Percentiles rank a stretch among this genome's conserved stretches.
Evolutionary conservation across 345 rosid genomes (phyloP).

Genomic region (Eucalyptus viminalis): DNA sequence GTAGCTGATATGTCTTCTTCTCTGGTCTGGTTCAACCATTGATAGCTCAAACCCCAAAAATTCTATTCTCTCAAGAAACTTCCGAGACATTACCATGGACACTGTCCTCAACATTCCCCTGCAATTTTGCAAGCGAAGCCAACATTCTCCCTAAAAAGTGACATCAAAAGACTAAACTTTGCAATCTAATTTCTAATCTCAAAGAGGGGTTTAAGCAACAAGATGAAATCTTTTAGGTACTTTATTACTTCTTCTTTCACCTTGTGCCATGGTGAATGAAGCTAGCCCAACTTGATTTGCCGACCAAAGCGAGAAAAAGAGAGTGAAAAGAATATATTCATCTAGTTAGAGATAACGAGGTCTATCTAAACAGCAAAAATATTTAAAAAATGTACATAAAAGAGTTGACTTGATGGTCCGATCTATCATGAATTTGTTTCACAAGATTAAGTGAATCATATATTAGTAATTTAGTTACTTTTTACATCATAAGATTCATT

Average conservation of each 20-base stretch:
- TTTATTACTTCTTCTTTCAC: neutral
- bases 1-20: neutral
- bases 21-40: neutral
- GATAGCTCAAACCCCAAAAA: neutral
- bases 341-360: neutral
- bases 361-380: neutral
- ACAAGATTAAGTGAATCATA: neutral
- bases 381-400: neutral
- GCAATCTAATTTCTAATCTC: neutral
- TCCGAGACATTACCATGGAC: neutral
- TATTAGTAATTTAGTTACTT: neutral
- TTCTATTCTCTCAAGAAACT: neutral
- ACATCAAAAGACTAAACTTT: neutral
- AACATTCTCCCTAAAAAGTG: neutral
- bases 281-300: neutral
- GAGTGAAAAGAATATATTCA: neutral
- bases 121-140: neutral
- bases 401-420: neutral
- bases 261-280: neutral
- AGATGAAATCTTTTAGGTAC: neutral
- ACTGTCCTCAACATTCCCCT: neutral
- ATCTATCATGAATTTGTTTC: neutral
- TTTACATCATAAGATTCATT: neutral
- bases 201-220: neutral
- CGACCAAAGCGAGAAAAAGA: neutral